These are phyloP conservation scores for Aspergillus chevalieri DNA, from an alignment of 2,329 filamentous ascomycete genomes.

Conservation along the genomic window DNA sequence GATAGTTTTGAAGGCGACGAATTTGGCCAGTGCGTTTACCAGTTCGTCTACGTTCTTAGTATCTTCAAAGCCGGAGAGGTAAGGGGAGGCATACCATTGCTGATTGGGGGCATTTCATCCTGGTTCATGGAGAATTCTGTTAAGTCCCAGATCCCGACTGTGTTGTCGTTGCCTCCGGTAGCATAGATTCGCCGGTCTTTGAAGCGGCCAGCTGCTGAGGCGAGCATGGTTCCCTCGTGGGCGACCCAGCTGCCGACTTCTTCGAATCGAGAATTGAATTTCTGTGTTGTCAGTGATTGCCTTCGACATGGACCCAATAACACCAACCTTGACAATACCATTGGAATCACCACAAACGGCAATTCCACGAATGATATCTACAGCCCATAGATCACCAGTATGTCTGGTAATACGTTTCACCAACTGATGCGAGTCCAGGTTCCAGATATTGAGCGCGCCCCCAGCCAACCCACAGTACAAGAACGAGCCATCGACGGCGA, in stretches of 20 bases:
- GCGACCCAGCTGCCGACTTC: conserved; percentile 72
- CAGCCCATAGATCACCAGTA: conserved; percentile 73
- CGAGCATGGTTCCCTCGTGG: conserved; percentile 79
- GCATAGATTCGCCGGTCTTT: conserved; percentile 76
- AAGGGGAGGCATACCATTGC: conserved; percentile 44
- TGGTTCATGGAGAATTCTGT: conserved; percentile 48
- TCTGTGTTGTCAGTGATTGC: conserved; percentile 34
- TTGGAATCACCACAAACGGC: conserved; percentile 86
- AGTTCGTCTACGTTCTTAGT: conserved; percentile 44
- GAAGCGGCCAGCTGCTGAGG: conserved; percentile 68
- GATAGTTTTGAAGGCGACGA: conserved; percentile 86
- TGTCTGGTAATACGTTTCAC: conserved; percentile 79
- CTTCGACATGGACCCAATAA: not conserved
- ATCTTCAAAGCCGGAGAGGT: too few relatives aligned
- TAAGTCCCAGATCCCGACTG: conserved; percentile 82
- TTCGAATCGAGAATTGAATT: conserved; percentile 77
- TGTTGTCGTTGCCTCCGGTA: conserved; percentile 88
- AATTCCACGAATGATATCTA: conserved; percentile 78
- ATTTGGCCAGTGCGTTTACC: conserved; percentile 70
- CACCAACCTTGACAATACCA: conserved; percentile 67
- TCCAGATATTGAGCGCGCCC: conserved; percentile 91
- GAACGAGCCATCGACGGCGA: conserved; percentile 84
- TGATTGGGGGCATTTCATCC: conserved; percentile 44
- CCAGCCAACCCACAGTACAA: conserved; percentile 84
- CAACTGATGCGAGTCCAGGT: conserved; percentile 87